phyloP scores from a whole-genome alignment of 148 eudicot genomes.

The Chenopodium suecicum region DNA sequence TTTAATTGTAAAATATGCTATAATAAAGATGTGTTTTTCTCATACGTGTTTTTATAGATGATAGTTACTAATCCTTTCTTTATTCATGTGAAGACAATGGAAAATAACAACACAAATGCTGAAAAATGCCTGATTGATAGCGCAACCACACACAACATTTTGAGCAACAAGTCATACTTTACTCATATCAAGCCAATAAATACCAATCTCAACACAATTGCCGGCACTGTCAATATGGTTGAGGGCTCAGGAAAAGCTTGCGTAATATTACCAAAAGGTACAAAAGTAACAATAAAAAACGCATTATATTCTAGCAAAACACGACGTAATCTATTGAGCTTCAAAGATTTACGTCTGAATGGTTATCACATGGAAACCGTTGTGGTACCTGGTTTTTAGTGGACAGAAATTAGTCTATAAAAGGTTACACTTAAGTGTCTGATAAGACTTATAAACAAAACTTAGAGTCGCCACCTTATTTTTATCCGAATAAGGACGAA shows the following conservation, averaged over 20 bases:
- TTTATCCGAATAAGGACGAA: no score
- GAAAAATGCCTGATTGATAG: slow-evolving; percentile 5
- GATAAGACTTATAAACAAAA: no score
- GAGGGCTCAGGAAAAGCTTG: background rate
- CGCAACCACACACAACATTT: background rate
- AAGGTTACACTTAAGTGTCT: no score
- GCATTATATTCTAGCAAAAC: background rate
- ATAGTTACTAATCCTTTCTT: background rate
- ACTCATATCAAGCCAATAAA: background rate
- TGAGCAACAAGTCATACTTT: background rate
- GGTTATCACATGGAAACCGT: slow-evolving; percentile 3
- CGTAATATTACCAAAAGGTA: background rate
- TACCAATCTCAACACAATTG: background rate
- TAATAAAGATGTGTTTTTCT: no score
- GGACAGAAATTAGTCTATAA: no score
- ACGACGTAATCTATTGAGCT: no score
- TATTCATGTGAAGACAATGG: background rate
- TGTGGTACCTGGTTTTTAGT: no score
- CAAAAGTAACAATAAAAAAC: no score
- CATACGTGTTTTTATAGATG: no score
- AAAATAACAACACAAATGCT: background rate
- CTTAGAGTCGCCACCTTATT: no score
- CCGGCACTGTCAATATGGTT: background rate
- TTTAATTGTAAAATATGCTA: no score
- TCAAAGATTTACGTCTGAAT: background rate